Conservation (phyloP, 148 eudicot species). For the Camellia sinensis region DNA sequence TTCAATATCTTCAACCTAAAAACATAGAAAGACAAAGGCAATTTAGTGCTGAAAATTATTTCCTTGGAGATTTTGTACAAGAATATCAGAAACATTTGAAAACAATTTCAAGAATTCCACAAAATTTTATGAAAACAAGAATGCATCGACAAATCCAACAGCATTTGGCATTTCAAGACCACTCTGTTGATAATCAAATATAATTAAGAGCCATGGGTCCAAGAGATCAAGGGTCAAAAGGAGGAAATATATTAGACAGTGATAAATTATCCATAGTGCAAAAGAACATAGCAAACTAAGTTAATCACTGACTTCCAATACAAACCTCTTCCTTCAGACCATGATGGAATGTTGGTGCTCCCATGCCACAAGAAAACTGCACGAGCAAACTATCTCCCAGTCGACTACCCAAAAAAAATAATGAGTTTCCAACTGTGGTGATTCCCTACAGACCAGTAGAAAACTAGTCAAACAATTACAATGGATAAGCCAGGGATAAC, state of each 20-base stretch:
- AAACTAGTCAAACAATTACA: constrained; percentile 10
- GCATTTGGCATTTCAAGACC: background rate
- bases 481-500: background rate
- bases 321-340: constrained; percentile 86
- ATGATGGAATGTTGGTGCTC: constrained; percentile 43
- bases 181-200: background rate
- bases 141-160: background rate
- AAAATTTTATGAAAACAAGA: background rate
- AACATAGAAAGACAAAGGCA: constrained; percentile 15
- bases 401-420: constrained; percentile 90
- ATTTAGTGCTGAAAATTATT: background rate
- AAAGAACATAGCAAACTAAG: background rate
- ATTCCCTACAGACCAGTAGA: constrained; percentile 50
- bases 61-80: background rate
- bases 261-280: background rate
- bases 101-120: background rate
- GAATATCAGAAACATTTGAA: background rate
- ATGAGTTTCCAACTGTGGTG: constrained; percentile 74
- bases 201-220: background rate
- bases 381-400: constrained; percentile 97
- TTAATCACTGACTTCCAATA: constrained; percentile 1
- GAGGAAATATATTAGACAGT: background rate
- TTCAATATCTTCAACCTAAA: constrained; percentile 85
- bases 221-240: background rate
- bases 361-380: constrained; percentile 70